phyloP scores from a whole-genome alignment of 495 filamentous ascomycete species.

The Melanomma pulvis-pyrius region DNA sequence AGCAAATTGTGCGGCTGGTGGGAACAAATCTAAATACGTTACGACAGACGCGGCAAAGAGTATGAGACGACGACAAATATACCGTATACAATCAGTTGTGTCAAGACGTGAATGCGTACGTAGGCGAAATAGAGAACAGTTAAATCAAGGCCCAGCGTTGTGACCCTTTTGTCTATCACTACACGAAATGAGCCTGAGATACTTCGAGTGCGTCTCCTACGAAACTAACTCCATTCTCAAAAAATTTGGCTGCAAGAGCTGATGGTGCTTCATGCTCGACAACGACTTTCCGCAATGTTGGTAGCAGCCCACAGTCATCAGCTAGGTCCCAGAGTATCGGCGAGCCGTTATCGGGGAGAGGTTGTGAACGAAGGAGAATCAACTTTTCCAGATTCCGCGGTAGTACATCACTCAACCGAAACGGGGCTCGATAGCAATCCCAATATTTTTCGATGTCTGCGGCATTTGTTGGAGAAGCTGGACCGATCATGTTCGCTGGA shows the following conservation, averaged over 20 bases:
- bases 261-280: not conserved
- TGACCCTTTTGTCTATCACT: too few relatives aligned
- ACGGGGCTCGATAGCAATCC: not conserved
- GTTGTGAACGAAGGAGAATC: not conserved
- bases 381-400: not conserved
- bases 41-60: too few relatives aligned
- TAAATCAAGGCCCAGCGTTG: too few relatives aligned
- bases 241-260: not conserved
- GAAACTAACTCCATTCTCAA: not conserved
- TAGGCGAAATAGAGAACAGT: too few relatives aligned
- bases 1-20: too few relatives aligned
- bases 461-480: not conserved
- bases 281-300: not conserved
- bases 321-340: not conserved
- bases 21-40: too few relatives aligned
- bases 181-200: too few relatives aligned
- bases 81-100: too few relatives aligned
- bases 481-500: not conserved
- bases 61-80: too few relatives aligned
- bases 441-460: not conserved
- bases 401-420: not conserved
- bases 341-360: not conserved
- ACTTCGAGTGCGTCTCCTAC: too few relatives aligned
- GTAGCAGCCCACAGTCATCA: not conserved
- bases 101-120: too few relatives aligned